Evolutionary conservation across 441 rosid genomes (phyloP), one percentile per base, ranked within the genome.

Genomic region (Metrosideros polymorpha): DNA sequence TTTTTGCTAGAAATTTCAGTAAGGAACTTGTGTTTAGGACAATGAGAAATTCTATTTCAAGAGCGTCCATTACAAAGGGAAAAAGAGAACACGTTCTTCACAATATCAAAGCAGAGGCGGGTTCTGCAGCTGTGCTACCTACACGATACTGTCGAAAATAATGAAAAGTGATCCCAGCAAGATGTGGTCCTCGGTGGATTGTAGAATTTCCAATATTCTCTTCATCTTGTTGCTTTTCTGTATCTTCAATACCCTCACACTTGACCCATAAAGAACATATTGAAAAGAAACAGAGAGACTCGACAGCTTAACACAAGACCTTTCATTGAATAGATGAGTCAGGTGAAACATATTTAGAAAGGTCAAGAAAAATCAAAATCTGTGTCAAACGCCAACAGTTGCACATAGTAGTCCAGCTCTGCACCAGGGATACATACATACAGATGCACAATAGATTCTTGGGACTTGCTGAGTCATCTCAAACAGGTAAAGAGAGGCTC

Each of bases 401-500:
- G 45, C 79, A 22, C 79, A 25, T 39, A 35, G 22, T 35, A 12
- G 47, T 39, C 79, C 47, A 39, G 47, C 79, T 71, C 79, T 71
- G 79, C 79, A 71, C 79, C 79, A 71, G 39, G n/a, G 47, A 71
- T 71, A 71, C 79, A 71, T 39, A 71, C 79, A 71, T 39, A 39
- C 27, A 71, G 79, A 71, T 22, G 47, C n/a, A 39, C 79, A 22
- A 71, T 22, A 71, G 9, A 22, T 39, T 39, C 79, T 39, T 39
- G 47, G 45, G n/a, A 66, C 35, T 66, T n/a, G 22, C 47, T 9
- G 9, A 71, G 47, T 22, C 24, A 71, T 71, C 85, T 96, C 91
- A 95, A 42, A 91, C 82, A 53, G 96, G 93, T 54, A 96, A 89
- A 86, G 98, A 93, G 85, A 98, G 82, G 90, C 92, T 92, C 91